phyloP scores from a whole-genome alignment of 345 rosid species.

The Pugionium dolabratum region DNA sequence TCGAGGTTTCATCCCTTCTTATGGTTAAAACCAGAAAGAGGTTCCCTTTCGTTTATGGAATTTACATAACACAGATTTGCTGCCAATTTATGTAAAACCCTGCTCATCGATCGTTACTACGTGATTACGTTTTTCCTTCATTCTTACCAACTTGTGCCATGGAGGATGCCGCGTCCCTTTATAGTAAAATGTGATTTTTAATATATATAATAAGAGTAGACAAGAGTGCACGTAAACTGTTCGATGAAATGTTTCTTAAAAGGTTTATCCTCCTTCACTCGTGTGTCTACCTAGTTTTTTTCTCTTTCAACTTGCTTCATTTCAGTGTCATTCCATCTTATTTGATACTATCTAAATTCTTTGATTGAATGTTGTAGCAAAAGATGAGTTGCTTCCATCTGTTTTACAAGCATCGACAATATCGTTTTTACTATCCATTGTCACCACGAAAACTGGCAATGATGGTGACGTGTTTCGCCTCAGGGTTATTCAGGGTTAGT shows the following conservation, averaged over 20 bases:
- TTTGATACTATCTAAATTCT: neutral
- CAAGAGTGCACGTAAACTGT: slow-evolving; percentile 17
- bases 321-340: neutral
- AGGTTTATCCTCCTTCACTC: neutral
- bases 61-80: too few species aligned
- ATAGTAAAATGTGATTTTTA: too few species aligned
- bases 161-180: neutral
- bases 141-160: neutral
- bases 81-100: too few species aligned
- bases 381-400: neutral
- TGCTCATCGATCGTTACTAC: too few species aligned
- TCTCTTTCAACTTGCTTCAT: neutral
- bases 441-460: slow-evolving; percentile 63
- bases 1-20: too few species aligned
- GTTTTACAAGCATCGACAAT: slow-evolving; percentile 33
- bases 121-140: too few species aligned
- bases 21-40: too few species aligned
- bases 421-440: slow-evolving; percentile 61
- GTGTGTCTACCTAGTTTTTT: neutral
- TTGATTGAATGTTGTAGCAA: slow-evolving; percentile 10
- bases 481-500: slow-evolving; percentile 44
- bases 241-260: slow-evolving; percentile 26
- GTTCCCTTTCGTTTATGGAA: too few species aligned
- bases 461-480: slow-evolving; percentile 58
- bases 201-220: too few species aligned